Evolutionary conservation across 768 basidiomycete species (phyloP).

Genomic region (Calvatia gigantea): DNA sequence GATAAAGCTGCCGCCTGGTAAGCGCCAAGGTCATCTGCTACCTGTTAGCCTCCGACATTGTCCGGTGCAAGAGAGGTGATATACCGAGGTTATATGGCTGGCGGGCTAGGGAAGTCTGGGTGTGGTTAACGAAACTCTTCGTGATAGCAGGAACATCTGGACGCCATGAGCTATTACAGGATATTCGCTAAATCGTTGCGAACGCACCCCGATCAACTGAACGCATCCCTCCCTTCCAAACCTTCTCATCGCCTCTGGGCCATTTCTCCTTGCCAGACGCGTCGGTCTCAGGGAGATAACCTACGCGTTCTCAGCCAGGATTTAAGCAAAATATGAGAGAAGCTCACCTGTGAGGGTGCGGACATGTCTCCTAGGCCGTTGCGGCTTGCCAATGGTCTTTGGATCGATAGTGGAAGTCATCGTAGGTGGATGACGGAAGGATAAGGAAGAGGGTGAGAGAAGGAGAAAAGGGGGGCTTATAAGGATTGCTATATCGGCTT

Average conservation of each 20-base stretch:
- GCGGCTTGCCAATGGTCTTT: slow-evolving; percentile 60
- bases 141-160: slow-evolving; percentile 62
- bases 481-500: slow-evolving; percentile 5
- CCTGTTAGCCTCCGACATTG: background rate
- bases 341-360: slow-evolving; percentile 59
- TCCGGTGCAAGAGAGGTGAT: slow-evolving; percentile 6
- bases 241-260: slow-evolving; percentile 76
- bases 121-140: slow-evolving; percentile 75
- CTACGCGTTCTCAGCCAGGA: slow-evolving; percentile 30
- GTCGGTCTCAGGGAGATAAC: slow-evolving; percentile 77
- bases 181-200: slow-evolving; percentile 26
- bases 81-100: slow-evolving; percentile 84
- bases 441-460: slow-evolving; percentile 10
- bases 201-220: slow-evolving; percentile 50
- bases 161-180: background rate
- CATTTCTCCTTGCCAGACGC: slow-evolving; percentile 78
- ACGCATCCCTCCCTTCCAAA: slow-evolving; percentile 66
- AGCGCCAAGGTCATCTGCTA: slow-evolving; percentile 69
- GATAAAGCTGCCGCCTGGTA: slow-evolving; percentile 91
- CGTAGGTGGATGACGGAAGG: slow-evolving; percentile 16
- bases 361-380: slow-evolving; percentile 59
- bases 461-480: slow-evolving; percentile 6
- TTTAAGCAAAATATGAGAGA: background rate
- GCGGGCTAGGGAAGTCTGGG: slow-evolving; percentile 86
- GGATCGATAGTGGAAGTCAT: slow-evolving; percentile 71